phyloP scores from a whole-genome alignment of 352 stramenopile genomes.

The Pythium dissotocum region DNA sequence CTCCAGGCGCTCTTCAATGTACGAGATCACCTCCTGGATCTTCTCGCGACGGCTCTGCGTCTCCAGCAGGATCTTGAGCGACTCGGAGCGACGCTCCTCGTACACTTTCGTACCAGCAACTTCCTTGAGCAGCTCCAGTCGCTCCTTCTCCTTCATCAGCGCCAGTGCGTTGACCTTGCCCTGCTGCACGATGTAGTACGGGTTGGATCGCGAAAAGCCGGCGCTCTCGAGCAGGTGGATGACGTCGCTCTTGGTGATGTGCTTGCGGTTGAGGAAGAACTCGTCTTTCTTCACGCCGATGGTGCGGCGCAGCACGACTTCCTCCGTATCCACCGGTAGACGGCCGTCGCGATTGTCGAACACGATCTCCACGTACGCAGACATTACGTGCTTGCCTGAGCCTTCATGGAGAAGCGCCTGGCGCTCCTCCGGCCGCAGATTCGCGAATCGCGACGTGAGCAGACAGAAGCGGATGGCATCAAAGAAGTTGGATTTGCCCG shows the following conservation, averaged over 20 bases:
- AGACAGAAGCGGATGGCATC: slow-evolving; percentile 99
- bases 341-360: slow-evolving; percentile 99
- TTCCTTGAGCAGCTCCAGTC: slow-evolving; percentile 98
- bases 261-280: slow-evolving; percentile 99
- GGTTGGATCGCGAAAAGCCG: slow-evolving; percentile 98
- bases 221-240: slow-evolving; percentile 97
- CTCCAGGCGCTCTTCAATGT: slow-evolving; percentile 92
- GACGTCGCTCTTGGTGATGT: slow-evolving; percentile 98
- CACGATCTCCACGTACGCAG: slow-evolving; percentile 98
- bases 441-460: slow-evolving; percentile 91
- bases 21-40: slow-evolving; percentile 95
- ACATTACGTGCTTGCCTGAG: slow-evolving; percentile 93
- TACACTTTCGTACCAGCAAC: slow-evolving; percentile 99
- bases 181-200: slow-evolving; percentile 99
- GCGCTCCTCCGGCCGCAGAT: slow-evolving; percentile 90
- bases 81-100: slow-evolving; percentile 97
- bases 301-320: slow-evolving; percentile 97
- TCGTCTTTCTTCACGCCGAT: slow-evolving; percentile 99
- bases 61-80: slow-evolving; percentile 96
- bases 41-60: slow-evolving; percentile 94
- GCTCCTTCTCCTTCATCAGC: slow-evolving; percentile 97
- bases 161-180: slow-evolving; percentile 98
- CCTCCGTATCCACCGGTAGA: slow-evolving; percentile 90
- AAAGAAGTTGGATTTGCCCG: slow-evolving; percentile 99
- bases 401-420: slow-evolving; percentile 96